Evolutionary conservation across 352 stramenopile genomes (phyloP).

Genomic region (Phytopythium chamaehyphon): DNA sequence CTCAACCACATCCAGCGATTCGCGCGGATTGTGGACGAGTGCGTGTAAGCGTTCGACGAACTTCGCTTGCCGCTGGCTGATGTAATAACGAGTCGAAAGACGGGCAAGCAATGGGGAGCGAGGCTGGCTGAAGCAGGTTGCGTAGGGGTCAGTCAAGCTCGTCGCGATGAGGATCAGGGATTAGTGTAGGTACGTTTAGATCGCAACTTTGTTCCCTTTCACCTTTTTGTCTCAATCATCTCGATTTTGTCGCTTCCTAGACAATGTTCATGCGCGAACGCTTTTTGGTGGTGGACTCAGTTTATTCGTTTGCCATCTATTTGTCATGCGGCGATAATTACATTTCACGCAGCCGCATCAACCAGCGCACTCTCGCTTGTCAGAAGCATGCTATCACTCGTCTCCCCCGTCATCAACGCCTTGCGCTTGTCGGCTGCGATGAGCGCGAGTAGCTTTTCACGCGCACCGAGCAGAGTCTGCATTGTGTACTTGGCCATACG

Average conservation of each 20-base stretch:
- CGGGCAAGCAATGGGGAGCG: background rate
- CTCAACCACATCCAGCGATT: conserved; percentile 88
- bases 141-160: background rate
- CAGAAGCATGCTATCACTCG: no score
- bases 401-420: conserved; percentile 9
- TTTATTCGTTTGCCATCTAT: no score
- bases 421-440: conserved; percentile 31
- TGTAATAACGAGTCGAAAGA: conserved; percentile 4
- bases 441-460: conserved; percentile 56
- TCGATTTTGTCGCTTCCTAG: background rate
- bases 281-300: no score
- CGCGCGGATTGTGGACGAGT: conserved; percentile 83
- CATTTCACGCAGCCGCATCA: no score
- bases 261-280: background rate
- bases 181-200: conserved; percentile 11
- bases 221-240: background rate
- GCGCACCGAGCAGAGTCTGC: conserved; percentile 51
- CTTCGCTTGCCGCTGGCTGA: background rate
- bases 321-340: no score
- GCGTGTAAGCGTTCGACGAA: conserved; percentile 23
- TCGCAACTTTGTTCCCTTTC: conserved; percentile 7
- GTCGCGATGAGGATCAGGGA: background rate
- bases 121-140: no score
- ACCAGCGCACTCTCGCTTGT: no score
- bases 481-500: conserved; percentile 80